These are phyloP conservation scores for Nakazawaea wickerhamii DNA, from an alignment of 805 yeast species.

Conservation along the genomic window DNA sequence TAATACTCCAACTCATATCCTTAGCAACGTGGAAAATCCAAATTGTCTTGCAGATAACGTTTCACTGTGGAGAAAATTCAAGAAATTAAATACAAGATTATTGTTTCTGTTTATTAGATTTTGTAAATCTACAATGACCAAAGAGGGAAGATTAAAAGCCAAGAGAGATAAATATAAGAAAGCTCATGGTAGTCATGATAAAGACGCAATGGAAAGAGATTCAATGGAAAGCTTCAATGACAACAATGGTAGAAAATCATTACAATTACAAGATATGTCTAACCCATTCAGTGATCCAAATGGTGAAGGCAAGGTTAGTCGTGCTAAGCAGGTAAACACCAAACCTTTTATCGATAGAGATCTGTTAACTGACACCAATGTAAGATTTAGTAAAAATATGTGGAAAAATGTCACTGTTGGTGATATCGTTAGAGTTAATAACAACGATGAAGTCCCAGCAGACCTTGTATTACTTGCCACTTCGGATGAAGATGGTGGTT, in stretches of 20 bases:
- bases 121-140: constrained; percentile 10
- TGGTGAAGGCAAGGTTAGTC: not conserved
- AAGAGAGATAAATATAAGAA: constrained; percentile 10
- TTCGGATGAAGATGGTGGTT: constrained; percentile 62
- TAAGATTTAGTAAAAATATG: constrained; percentile 27
- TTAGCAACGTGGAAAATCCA: constrained; percentile 48
- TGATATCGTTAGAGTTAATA: constrained; percentile 62
- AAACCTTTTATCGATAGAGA: constrained; percentile 10
- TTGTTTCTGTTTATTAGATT: constrained; percentile 9
- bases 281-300: constrained; percentile 11
- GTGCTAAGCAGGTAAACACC: not conserved
- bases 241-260: constrained; percentile 14
- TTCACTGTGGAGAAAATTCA: constrained; percentile 62
- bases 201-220: constrained; percentile 18
- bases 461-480: constrained; percentile 61
- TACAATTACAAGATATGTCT: constrained; percentile 11
- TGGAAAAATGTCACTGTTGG: constrained; percentile 77
- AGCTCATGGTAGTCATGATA: constrained; percentile 16
- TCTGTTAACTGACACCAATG: constrained; percentile 7
- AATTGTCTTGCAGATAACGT: constrained; percentile 53
- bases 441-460: constrained; percentile 78
- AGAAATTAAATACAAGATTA: constrained; percentile 38
- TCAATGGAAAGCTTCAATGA: constrained; percentile 29
- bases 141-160: constrained; percentile 13
- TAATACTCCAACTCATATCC: constrained; percentile 54